phyloP scores from a whole-genome alignment of 176 grass and related monocot species.

The Aegilops speltoides region DNA sequence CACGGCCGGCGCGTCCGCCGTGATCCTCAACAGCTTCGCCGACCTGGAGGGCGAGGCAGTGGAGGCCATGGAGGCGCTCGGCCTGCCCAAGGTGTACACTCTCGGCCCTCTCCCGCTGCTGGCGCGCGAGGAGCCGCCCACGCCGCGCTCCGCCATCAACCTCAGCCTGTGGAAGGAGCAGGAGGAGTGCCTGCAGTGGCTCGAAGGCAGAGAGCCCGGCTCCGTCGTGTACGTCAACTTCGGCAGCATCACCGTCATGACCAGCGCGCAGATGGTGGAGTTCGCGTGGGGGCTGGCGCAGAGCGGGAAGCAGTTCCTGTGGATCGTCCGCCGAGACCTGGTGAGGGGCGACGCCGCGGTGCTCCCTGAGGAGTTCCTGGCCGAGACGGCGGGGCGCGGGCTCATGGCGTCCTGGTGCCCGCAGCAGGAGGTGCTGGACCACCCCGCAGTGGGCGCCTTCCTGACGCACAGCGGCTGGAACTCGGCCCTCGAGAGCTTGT shows the following conservation, averaged over 20 bases:
- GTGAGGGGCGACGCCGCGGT: slow-evolving; percentile 47
- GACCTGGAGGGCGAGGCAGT: too few species aligned
- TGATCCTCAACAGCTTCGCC: too few species aligned
- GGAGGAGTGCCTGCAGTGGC: slow-evolving; percentile 46
- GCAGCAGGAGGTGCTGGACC: neutral
- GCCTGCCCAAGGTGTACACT: too few species aligned
- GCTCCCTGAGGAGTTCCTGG: slow-evolving; percentile 8
- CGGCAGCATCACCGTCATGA: slow-evolving; percentile 70
- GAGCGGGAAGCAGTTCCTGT: slow-evolving; percentile 54
- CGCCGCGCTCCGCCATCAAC: slow-evolving; percentile 16
- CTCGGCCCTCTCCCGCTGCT: too few species aligned
- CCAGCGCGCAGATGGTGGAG: slow-evolving; percentile 41
- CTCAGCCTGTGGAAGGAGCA: slow-evolving; percentile 71
- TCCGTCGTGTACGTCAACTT: slow-evolving; percentile 83
- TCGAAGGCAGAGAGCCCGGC: slow-evolving; percentile 24
- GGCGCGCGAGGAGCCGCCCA: slow-evolving; percentile 18
- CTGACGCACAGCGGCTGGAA: neutral
- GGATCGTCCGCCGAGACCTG: slow-evolving; percentile 62
- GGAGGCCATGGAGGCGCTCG: too few species aligned
- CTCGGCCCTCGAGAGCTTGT: neutral
- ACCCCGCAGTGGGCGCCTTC: neutral
- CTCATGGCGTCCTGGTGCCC: neutral
- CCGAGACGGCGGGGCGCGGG: slow-evolving; percentile 5
- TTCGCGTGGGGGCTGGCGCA: slow-evolving; percentile 77
- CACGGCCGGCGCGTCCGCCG: too few species aligned